Evolutionary conservation across 495 filamentous ascomycete species (phyloP).

Genomic region (Apodospora peruviana): DNA sequence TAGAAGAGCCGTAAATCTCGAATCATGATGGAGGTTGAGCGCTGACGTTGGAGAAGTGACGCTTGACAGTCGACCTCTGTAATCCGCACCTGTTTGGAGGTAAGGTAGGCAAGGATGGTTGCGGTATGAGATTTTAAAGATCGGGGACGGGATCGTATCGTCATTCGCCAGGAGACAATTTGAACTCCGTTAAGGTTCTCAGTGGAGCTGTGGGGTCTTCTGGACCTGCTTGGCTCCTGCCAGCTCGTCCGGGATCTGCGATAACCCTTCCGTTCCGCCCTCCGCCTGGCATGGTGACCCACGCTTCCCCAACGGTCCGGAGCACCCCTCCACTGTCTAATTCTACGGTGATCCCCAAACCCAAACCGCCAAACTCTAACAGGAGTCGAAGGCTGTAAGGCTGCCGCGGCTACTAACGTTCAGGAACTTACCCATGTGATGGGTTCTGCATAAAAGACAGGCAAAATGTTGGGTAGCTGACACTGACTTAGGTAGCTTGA

Average conservation of each 20-base stretch:
- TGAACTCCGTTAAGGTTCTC: neutral
- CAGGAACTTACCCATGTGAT: neutral
- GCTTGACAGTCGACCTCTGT: too few relatives aligned
- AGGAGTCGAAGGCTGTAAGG: too few relatives aligned
- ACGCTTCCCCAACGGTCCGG: too few relatives aligned
- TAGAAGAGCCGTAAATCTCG: too few relatives aligned
- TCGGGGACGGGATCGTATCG: neutral
- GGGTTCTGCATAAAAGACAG: neutral
- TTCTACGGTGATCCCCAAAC: too few relatives aligned
- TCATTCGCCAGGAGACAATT: neutral
- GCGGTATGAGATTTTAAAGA: neutral
- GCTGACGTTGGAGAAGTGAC: too few relatives aligned
- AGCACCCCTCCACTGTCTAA: too few relatives aligned
- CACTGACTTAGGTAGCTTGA: too few relatives aligned
- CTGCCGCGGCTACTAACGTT: neutral
- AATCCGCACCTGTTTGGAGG: too few relatives aligned
- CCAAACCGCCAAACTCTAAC: too few relatives aligned
- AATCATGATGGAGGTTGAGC: too few relatives aligned
- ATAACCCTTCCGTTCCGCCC: neutral
- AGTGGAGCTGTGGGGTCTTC: neutral
- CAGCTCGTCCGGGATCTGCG: neutral
- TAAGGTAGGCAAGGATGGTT: neutral
- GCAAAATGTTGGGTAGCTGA: neutral
- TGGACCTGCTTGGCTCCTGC: neutral
- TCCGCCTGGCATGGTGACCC: too few relatives aligned